phyloP scores from a whole-genome alignment of 345 rosid species.

The Eutrema heterophyllum region DNA sequence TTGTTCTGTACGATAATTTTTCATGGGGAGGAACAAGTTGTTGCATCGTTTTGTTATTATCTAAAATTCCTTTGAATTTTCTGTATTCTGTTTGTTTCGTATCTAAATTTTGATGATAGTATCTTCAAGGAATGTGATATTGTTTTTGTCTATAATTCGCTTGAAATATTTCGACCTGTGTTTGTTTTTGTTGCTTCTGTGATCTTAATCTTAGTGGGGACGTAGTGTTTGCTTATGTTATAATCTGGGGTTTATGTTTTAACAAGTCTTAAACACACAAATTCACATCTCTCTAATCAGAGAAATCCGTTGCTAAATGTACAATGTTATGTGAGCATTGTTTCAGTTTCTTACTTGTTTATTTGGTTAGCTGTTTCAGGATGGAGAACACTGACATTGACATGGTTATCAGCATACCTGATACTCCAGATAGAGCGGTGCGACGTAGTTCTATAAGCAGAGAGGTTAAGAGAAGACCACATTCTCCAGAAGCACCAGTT shows the following conservation, averaged over 20 bases:
- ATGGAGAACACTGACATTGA: constrained; percentile 83
- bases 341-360: neutral
- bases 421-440: constrained; percentile 71
- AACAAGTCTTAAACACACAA: neutral
- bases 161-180: neutral
- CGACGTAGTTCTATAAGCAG: constrained; percentile 16
- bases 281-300: neutral
- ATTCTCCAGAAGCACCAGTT: constrained; percentile 31
- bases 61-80: neutral
- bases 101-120: neutral
- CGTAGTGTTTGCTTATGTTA: neutral
- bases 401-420: constrained; percentile 52
- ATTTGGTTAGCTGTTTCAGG: constrained; percentile 12
- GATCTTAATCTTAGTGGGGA: neutral
- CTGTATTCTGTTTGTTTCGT: neutral
- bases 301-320: neutral
- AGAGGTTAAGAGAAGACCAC: constrained; percentile 33
- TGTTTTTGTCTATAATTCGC: neutral
- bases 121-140: neutral
- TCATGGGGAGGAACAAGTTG: neutral
- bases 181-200: neutral
- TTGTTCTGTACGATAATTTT: neutral
- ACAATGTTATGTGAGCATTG: neutral
- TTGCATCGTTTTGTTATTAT: neutral
- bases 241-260: constrained; percentile 2